A percentile compares a stretch with the other conserved stretches of the same genome.
Conservation (phyloP, 2,329 filamentous ascomycete species). For the Fusarium anthophilum region DNA sequence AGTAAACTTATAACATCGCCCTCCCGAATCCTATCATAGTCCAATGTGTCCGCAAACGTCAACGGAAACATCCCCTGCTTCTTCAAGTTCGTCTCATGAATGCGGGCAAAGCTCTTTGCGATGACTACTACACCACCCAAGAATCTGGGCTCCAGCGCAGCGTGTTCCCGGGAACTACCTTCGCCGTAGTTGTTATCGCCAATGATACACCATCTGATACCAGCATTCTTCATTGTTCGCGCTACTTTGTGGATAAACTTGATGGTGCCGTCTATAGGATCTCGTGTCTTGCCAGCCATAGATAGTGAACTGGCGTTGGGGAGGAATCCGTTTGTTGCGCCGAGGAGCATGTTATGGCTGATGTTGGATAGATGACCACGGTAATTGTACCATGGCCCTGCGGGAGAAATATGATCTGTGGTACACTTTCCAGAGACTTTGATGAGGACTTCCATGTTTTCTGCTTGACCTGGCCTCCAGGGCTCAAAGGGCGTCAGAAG, state of each 20-base stretch:
- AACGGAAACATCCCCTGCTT: conserved; percentile 71
- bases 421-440: conserved; percentile 98
- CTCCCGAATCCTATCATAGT: conserved; percentile 76
- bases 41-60: conserved; percentile 76
- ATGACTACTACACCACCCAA: conserved; percentile 86
- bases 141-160: conserved; percentile 85
- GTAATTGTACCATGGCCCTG: conserved; percentile 96
- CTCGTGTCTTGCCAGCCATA: not conserved
- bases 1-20: conserved; percentile 15
- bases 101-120: conserved; percentile 83
- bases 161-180: conserved; percentile 86
- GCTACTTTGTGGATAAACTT: conserved; percentile 14
- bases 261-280: conserved; percentile 72
- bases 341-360: conserved; percentile 94
- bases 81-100: conserved; percentile 94
- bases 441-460: conserved; percentile 73
- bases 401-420: conserved; percentile 97
- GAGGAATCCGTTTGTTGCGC: conserved; percentile 75
- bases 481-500: conserved; percentile 38
- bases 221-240: not conserved
- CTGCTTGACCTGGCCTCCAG: conserved; percentile 64
- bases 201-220: not conserved
- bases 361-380: conserved; percentile 99
- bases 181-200: conserved; percentile 75
- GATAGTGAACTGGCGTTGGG: not conserved